Conservation (phyloP, 2,329 filamentous ascomycete species). For the Lachnellula cervina region DNA sequence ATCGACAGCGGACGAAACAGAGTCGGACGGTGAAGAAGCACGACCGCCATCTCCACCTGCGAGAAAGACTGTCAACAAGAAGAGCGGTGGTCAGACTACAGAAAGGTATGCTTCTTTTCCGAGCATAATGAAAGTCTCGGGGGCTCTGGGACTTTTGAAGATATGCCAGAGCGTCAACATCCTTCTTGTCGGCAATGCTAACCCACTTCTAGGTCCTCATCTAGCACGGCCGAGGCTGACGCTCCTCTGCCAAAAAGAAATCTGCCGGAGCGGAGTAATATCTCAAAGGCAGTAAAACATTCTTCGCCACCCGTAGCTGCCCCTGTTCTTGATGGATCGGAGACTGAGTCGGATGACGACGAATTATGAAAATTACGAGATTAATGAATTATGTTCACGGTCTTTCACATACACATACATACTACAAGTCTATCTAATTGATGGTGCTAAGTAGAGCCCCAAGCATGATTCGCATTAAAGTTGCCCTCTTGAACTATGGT, state of each 20-base stretch:
- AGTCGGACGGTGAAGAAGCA: slow-evolving; percentile 10
- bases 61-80: slow-evolving; percentile 2
- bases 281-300: slow-evolving; percentile 12
- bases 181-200: too few relatives aligned
- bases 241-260: slow-evolving; percentile 15
- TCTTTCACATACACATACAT: too few relatives aligned
- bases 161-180: too few relatives aligned
- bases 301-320: slow-evolving; percentile 3
- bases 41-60: slow-evolving; percentile 5
- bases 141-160: too few relatives aligned
- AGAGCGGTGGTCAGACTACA: background rate
- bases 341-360: slow-evolving; percentile 30
- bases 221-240: background rate
- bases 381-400: slow-evolving; percentile 1
- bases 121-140: too few relatives aligned
- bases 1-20: slow-evolving; percentile 20
- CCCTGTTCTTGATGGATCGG: slow-evolving; percentile 18
- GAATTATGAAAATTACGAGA: slow-evolving; percentile 19
- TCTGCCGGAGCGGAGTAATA: slow-evolving; percentile 14
- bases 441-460: too few relatives aligned
- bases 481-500: too few relatives aligned
- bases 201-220: background rate
- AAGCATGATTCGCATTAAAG: too few relatives aligned
- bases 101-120: background rate
- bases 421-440: too few relatives aligned